Evolutionary conservation across 208 protist species (phyloP), one percentile per base, ranked within the genome.

Genomic region (Trypanosoma theileri): DNA sequence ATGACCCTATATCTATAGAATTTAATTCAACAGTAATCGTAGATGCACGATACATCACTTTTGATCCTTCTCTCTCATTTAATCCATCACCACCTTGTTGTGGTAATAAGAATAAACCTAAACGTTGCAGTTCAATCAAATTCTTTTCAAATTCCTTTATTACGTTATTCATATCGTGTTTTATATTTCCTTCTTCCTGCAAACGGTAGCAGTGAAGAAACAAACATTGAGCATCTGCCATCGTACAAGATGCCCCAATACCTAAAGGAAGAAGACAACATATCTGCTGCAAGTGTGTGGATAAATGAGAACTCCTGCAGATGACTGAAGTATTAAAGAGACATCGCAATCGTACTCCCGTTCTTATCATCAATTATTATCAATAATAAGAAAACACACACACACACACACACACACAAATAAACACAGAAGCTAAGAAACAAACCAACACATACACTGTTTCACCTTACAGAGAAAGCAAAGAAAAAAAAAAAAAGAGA

Each of bases 401-500:
- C 9, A 17, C 52, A 56, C 52, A n/a, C 52, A 28, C 52, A 56
- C 52, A n/a, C 21, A 56, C 52, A 56, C 52, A 56, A 3, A 56
- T 14, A 26, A 0, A 56, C 52, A 56, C 52, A 26, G 40, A 40
- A n/a, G 24, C 17, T 62, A 84, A 12, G 69, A 50, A 35, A 35
- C 4, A 35, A 35, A 35, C 28, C 28, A 35, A 35, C 28, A 35
- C 28, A 35, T 48, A n/a, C 16, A 12, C 44, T 48, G 10, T n/a
- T 12, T 48, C 16, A n/a, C 16, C 16, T 48, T 48, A 12, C 2
- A 76, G 69, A n/a, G n/a, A n/a, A n/a, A n/a, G 50, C 46, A 14
- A 64, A 31, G 16, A 62, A 64, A 64, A 46, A 51, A 73, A 63
- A 48, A 63, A 11, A 77, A 67, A 56, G 28, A 50, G 2, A 48